A percentile compares a stretch with the other conserved stretches of the same genome.
Conservation (phyloP, 768 basidiomycete genomes). For the Boletus bicolor region DNA sequence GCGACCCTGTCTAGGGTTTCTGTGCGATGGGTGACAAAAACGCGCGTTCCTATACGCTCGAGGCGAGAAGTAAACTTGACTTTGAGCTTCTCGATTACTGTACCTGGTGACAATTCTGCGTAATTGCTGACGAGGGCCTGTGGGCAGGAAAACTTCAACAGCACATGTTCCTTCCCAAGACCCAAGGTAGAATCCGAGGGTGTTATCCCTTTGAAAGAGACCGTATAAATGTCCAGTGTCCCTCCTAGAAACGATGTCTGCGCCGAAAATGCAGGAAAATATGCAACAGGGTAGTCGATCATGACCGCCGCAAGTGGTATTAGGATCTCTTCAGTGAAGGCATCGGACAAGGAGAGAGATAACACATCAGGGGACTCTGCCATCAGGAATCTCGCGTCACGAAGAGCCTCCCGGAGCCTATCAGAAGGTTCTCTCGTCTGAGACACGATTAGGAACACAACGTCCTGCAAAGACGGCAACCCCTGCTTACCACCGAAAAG, state of each 20-base stretch:
- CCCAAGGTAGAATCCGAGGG: not conserved
- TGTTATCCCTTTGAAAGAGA: conserved; percentile 9
- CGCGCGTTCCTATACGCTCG: conserved; percentile 15
- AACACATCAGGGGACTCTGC: conserved; percentile 3
- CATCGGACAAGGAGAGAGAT: conserved; percentile 31
- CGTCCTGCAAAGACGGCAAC: not conserved
- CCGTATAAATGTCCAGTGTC: conserved; percentile 50
- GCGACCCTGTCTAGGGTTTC: conserved; percentile 47
- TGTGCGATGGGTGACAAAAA: conserved; percentile 30
- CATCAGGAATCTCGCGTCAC: conserved; percentile 3
- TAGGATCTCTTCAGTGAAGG: conserved; percentile 25
- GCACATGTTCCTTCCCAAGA: conserved; percentile 27
- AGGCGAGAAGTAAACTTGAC: conserved; percentile 36
- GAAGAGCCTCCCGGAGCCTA: conserved; percentile 14
- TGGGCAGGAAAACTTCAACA: conserved; percentile 62
- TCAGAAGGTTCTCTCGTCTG: conserved; percentile 14
- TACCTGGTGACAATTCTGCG: conserved; percentile 14
- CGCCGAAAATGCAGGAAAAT: conserved; percentile 42
- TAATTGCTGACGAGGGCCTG: conserved; percentile 15
- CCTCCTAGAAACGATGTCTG: conserved; percentile 42
- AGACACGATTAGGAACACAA: conserved; percentile 4
- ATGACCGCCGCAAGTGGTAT: conserved; percentile 58
- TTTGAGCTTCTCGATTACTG: conserved; percentile 32
- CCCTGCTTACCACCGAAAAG: conserved; percentile 22
- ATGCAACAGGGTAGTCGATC: conserved; percentile 61